These are phyloP conservation scores for Cryphonectria japonica DNA, from an alignment of 2,329 filamentous ascomycete genomes.

Conservation along the genomic window DNA sequence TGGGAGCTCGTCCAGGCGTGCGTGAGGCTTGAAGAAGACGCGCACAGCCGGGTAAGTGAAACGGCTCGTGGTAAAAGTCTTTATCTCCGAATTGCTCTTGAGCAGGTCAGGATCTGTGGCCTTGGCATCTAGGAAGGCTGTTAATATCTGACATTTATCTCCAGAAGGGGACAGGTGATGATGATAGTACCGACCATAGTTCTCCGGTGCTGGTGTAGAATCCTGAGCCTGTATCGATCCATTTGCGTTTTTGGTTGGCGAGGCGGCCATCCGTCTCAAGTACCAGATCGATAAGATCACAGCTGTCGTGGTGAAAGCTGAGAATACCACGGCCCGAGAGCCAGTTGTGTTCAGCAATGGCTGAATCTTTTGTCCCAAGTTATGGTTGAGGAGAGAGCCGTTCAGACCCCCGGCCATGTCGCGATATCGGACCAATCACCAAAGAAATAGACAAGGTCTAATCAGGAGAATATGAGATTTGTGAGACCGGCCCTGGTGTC, in stretches of 20 bases:
- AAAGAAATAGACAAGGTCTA: neutral
- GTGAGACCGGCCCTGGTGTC: neutral
- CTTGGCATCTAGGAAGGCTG: constrained; percentile 42
- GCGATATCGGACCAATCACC: neutral
- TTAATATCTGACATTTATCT: neutral
- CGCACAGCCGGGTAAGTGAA: constrained; percentile 77
- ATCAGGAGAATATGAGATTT: constrained; percentile 4
- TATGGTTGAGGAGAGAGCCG: constrained; percentile 13
- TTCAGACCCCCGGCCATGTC: constrained; percentile 24
- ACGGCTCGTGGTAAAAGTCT: constrained; percentile 70
- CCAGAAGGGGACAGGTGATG: too few species aligned
- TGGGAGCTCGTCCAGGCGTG: constrained; percentile 81
- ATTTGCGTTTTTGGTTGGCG: neutral
- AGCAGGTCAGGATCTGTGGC: constrained; percentile 78
- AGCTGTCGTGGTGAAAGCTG: constrained; percentile 17
- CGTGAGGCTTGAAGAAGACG: constrained; percentile 82
- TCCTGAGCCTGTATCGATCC: constrained; percentile 10
- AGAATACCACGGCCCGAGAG: constrained; percentile 6
- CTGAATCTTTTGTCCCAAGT: constrained; percentile 18
- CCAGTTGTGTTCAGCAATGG: constrained; percentile 3
- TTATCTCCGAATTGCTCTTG: constrained; percentile 72
- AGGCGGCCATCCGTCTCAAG: constrained; percentile 24
- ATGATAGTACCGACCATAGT: constrained; percentile 15
- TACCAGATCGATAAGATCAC: constrained; percentile 21
- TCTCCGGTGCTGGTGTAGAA: constrained; percentile 1